Conservation (phyloP, 352 stramenopile species). For the Heterotrichella gracilis region DNA sequence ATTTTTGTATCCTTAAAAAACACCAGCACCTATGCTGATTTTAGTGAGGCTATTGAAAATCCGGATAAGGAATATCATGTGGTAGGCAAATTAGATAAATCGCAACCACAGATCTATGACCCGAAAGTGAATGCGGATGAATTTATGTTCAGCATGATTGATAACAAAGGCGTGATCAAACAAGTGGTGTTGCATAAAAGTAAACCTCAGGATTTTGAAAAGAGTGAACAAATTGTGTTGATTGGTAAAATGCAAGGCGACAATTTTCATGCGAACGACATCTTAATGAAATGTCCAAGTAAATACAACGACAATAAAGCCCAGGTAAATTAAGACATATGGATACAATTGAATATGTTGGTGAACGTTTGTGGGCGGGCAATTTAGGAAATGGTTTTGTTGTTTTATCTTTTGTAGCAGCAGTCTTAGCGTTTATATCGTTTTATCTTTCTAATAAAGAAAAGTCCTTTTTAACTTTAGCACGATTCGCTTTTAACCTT, state of each 20-base stretch:
- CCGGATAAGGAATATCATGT: not conserved
- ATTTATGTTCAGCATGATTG: conserved; percentile 1
- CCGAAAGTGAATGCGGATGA: not conserved
- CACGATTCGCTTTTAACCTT: not conserved
- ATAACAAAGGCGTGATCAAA: conserved; percentile 6
- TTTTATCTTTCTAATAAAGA: not conserved
- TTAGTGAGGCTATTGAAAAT: not conserved
- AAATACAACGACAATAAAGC: not conserved
- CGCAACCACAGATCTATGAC: not conserved
- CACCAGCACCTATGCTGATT: not conserved
- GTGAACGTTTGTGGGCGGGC: not conserved
- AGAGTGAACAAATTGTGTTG: not conserved
- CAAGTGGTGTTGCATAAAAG: not conserved
- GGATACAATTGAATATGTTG: not conserved
- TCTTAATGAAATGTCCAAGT: conserved; percentile 8
- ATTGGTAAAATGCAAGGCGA: not conserved
- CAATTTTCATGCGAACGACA: conserved; percentile 6
- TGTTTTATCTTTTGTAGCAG: not conserved
- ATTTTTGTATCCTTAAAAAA: conserved; percentile 1
- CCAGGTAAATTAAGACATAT: too few species aligned
- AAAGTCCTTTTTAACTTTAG: not conserved
- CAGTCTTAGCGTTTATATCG: not conserved
- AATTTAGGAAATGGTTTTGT: not conserved
- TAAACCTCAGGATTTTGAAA: not conserved
- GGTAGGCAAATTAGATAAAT: not conserved